Evolutionary conservation across 1,284 basidiomycete genomes (phyloP), one percentile per base, ranked within the genome.

Genomic region (Fomes fomentarius): DNA sequence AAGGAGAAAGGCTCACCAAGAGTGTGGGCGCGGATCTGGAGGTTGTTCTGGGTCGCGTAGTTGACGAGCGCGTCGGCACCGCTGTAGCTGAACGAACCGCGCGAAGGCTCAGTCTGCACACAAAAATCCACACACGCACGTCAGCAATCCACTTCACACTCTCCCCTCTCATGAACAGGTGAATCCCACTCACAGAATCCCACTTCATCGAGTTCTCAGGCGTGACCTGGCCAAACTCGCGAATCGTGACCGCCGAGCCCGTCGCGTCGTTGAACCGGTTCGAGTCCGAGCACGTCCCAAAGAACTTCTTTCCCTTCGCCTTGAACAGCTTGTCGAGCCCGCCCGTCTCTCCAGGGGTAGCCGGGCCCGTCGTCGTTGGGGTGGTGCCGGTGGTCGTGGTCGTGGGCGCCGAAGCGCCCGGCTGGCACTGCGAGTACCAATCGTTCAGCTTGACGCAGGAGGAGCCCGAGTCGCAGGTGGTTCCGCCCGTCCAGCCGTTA

Each of bases 11-110:
- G 55, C 61, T 4, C 39, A 65, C 66, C 66, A 19, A 80, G 68
- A 11, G 78, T 80, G 63, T 80, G 77, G 8, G 76, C 79, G 55
- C 79, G 76, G 51, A 80, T 71, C 53, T 75, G 55, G 61, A 79
- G 76, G 33, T 73, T 72, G 60, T 80, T 77, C 40, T 72, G 69
- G 7, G 69, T 67, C 19, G 79, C 79, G 68, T 75, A 79, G 63
- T 77, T 75, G 52, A 79, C 76, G 28, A 80, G 69, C 28, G 67
- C 66, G 57, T 80, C 79, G 9, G 75, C 58, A 11, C 69, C 68
- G 19, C 66, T 64, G 61, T 74, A 80, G 48, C 67, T 74, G 68
- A 77, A 78, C 22, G 50, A 50, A 35, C 69, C 69, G 17, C 70
- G 69, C 37, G 56, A 63, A 14, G 69, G 54, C 40, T 64, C 65